Evolutionary conservation across 2,329 filamentous ascomycete species (phyloP), one percentile per base, ranked within the genome.

Genomic region (Fusarium setosum): DNA sequence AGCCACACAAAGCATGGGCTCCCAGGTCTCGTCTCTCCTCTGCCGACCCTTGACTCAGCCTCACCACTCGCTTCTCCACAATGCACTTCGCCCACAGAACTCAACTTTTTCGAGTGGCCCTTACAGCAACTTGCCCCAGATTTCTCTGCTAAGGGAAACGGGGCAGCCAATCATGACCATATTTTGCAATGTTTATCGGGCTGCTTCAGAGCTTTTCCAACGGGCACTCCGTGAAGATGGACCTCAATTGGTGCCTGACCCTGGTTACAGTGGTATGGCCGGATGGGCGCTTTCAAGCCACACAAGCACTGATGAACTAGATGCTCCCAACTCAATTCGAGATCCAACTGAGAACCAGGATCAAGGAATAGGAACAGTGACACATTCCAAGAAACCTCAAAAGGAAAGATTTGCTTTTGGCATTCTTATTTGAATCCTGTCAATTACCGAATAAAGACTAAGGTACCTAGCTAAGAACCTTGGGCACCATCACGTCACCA

Each of bases 221-320:
- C 32, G 45, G 29, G 45, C 10, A 18, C 29, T n/a, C 24, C 48
- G 42, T 47, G 17, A 34, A 32, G 47, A 7, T 29, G 40, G 42
- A 26, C 44, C 37, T 45, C 24, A 32, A 48, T 65, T 56, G 62
- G 57, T 65, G 62, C 62, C 62, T 63, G 62, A 65, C 54, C 47
- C 59, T 56, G 31, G 59, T 38, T 35, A 26, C 24, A n/a, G n/a
- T 49, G 9, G 21, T 23, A 38, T 38, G 23, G 15, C 23, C 9
- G 20, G 8, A 21, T 59, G 59, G 32, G 47, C 34, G 47, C 32
- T 51, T 65, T 59, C 49, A 42, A 63, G 55, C 37, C 56, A 37
- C 35, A 54, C 18, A 18, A 13, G 2, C 6, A 45, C 6, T 12
- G 20, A 45, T 24, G 7, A 31, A 23, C 20, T 10, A 24, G 15